Evolutionary conservation across 192 early-diverging fungal genomes (phyloP).

Genomic region (Rhizophagus prolifer): DNA sequence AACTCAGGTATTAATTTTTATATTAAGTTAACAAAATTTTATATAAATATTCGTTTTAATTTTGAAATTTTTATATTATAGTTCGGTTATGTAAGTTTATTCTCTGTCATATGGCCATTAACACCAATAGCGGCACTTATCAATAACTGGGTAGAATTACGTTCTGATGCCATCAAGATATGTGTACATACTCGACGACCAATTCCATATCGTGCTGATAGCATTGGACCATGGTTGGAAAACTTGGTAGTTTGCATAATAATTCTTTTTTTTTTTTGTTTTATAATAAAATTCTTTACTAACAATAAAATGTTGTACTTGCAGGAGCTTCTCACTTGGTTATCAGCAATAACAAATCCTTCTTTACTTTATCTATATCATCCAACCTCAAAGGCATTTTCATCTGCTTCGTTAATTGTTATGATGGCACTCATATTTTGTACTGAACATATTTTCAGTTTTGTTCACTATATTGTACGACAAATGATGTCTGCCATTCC

Average conservation of each 20-base stretch:
- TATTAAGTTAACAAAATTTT: background rate
- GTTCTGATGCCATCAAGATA: conserved; percentile 90
- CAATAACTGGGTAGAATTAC: conserved; percentile 91
- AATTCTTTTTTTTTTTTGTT: background rate
- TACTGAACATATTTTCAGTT: conserved; percentile 41
- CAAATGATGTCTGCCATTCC: conserved; percentile 32
- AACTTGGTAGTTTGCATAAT: conserved; percentile 41
- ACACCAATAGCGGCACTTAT: conserved; percentile 77
- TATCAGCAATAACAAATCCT: conserved; percentile 60
- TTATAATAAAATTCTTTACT: conserved; percentile 7
- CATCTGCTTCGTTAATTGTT: conserved; percentile 30
- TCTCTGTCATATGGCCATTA: conserved; percentile 84
- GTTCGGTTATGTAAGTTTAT: conserved; percentile 87
- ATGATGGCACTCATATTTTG: conserved; percentile 32
- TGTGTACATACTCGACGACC: conserved; percentile 73
- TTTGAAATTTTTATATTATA: conserved; percentile 21
- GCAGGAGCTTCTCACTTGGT: conserved; percentile 46
- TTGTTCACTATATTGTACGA: conserved; percentile 26
- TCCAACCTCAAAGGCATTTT: conserved; percentile 38
- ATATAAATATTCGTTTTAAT: background rate
- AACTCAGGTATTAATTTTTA: conserved; percentile 60
- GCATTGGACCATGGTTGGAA: conserved; percentile 77
- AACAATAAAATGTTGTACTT: background rate
- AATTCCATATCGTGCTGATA: conserved; percentile 66
- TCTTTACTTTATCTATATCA: conserved; percentile 58